These are phyloP conservation scores for Balamuthia mandrillaris DNA, from an alignment of 208 protist species.

Conservation along the genomic window DNA sequence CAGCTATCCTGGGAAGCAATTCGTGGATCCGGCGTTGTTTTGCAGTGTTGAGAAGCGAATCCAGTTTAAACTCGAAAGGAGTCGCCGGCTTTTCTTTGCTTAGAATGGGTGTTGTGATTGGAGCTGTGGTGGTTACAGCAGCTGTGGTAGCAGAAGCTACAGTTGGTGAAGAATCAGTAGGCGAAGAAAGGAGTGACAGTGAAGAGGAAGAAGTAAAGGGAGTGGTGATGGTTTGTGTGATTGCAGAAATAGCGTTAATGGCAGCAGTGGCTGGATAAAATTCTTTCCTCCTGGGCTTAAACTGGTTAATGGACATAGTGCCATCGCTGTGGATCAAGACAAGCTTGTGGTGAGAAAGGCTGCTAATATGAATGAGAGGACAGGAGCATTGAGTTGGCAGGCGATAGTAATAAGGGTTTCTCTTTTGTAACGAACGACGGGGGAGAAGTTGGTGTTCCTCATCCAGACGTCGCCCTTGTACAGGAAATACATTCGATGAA, in stretches of 20 bases:
- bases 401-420: too few relatives aligned
- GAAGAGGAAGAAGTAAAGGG: conserved; percentile 12
- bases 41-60: too few relatives aligned
- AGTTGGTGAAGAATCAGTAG: conserved; percentile 33
- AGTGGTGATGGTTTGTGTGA: conserved; percentile 9
- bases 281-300: conserved; percentile 5
- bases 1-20: too few relatives aligned
- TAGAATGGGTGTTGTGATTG: too few relatives aligned
- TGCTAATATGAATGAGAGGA: conserved; percentile 3
- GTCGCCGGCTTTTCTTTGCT: too few relatives aligned
- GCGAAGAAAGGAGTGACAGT: conserved; percentile 18
- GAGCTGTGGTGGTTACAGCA: background rate
- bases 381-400: conserved; percentile 19
- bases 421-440: too few relatives aligned
- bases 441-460: conserved; percentile 8
- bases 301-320: conserved; percentile 8
- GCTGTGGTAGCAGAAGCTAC: background rate
- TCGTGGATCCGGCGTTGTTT: too few relatives aligned
- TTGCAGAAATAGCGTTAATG: too few relatives aligned
- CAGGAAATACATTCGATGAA: background rate
- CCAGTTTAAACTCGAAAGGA: too few relatives aligned
- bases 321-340: conserved; percentile 24
- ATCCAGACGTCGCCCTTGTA: background rate
- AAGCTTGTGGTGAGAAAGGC: background rate
- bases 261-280: too few relatives aligned